Evolutionary conservation across 768 basidiomycete species (phyloP).

Genomic region (Clitopilus passeckerianus): DNA sequence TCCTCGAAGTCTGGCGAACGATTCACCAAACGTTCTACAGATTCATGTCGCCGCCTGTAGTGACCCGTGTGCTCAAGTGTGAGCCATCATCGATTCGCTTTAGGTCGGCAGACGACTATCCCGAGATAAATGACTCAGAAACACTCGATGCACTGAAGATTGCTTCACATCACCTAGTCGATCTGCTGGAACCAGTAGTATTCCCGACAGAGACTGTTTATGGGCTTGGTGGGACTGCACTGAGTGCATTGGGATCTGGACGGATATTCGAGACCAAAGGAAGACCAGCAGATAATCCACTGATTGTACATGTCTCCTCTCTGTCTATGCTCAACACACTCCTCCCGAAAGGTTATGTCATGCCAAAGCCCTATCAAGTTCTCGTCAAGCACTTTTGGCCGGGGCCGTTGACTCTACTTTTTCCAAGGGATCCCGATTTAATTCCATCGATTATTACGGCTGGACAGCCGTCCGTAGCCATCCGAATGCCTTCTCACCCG

Average conservation of each 20-base stretch:
- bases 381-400: constrained; percentile 93
- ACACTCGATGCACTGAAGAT: constrained; percentile 48
- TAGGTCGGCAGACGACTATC: constrained; percentile 32
- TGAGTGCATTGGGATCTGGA: constrained; percentile 55
- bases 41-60: constrained; percentile 13
- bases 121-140: constrained; percentile 42
- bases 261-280: constrained; percentile 88
- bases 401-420: constrained; percentile 87
- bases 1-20: constrained; percentile 18
- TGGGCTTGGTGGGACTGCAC: constrained; percentile 87
- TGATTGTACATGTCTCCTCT: constrained; percentile 95
- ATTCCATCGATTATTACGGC: constrained; percentile 81
- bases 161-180: constrained; percentile 52
- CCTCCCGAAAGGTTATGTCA: constrained; percentile 58
- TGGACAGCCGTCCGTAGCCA: constrained; percentile 73
- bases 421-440: constrained; percentile 59
- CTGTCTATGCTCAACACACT: constrained; percentile 72
- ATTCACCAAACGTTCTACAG: constrained; percentile 24
- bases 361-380: constrained; percentile 61
- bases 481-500: constrained; percentile 93
- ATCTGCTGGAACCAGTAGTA: constrained; percentile 57
- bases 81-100: constrained; percentile 63
- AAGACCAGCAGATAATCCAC: constrained; percentile 91
- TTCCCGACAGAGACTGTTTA: constrained; percentile 99
- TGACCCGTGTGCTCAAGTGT: constrained; percentile 48